Conservation (phyloP, 495 filamentous ascomycete species). For the Endocarpon pusillum region DNA sequence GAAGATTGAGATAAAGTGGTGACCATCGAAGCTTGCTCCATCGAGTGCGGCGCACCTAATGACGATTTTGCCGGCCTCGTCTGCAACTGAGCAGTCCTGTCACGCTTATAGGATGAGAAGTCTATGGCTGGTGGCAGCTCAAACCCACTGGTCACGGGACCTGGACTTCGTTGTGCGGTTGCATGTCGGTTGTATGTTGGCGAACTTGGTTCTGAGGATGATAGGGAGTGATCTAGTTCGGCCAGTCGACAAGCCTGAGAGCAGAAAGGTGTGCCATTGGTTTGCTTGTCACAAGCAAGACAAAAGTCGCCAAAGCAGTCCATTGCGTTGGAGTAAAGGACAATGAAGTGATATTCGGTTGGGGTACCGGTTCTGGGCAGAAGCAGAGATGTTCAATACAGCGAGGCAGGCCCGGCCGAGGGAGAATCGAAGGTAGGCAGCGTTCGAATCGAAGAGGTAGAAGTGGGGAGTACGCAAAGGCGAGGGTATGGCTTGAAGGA, state of each 20-base stretch:
- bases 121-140: constrained; percentile 55
- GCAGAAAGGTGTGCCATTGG: constrained; percentile 63
- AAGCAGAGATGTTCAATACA: too few relatives aligned
- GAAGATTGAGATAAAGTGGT: constrained; percentile 19
- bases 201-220: constrained; percentile 34
- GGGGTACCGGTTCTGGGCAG: too few relatives aligned
- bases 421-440: too few relatives aligned
- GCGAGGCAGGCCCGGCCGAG: too few relatives aligned
- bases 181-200: constrained; percentile 24
- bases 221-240: constrained; percentile 59
- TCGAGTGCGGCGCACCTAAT: constrained; percentile 7
- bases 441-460: too few relatives aligned
- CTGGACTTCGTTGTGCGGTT: constrained; percentile 2
- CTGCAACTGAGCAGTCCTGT: constrained; percentile 14
- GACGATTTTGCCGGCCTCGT: constrained; percentile 8
- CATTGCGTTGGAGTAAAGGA: too few relatives aligned
- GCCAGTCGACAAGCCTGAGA: constrained; percentile 82
- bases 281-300: constrained; percentile 84
- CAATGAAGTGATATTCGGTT: too few relatives aligned
- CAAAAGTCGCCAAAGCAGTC: constrained; percentile 87
- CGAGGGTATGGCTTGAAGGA: too few relatives aligned
- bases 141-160: constrained; percentile 31
- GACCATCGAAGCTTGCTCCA: constrained; percentile 10
- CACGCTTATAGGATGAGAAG: constrained; percentile 34
- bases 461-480: too few relatives aligned